Base-by-base conservation (phyloP, 352 stramenopile genomes). In the Pythium chondricola region DNA sequence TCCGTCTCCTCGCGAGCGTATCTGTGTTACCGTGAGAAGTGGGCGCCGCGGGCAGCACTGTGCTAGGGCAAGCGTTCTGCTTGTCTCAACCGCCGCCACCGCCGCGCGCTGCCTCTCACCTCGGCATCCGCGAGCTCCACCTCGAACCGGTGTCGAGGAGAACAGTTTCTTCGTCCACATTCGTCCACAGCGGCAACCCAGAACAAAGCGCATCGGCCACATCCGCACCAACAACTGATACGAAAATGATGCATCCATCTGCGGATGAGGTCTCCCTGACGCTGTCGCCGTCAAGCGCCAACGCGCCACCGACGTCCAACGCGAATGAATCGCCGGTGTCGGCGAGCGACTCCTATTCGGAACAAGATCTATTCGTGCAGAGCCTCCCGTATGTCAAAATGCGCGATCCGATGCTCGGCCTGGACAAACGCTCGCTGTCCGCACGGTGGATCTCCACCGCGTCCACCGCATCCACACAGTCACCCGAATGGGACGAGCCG, bases 351-450 rank as follows among this genome's bases (percentile, higher is more conserved):
- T 31, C 9, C 20, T 32, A 20, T 14, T 21, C 21, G 3, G 37
- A 38, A 1, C 37, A 50, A 13, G 50, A 59, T 46, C 43, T 38
- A 24, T 53, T 52, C n/a, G 46, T 85, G 39, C 75, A 86, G 55
- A 86, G 73, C 56, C 58, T 90, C 39, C 78, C 78, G 11, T 86
- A 88, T 49, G 63, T 87, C 61, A 86, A 86, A 45, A 65, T 51
- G 38, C 74, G 64, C 32, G 67, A 74, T 22, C 18, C 31, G 9
- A 54, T 65, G 22, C 18, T 74, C 58, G 13, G 33, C 65, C n/a
- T 65, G 40, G 22, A 60, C 61, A 40, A 73, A 56, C 25, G 67
- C 63, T 56, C 56, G 10, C 24, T 56, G 26, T 57, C 49, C 14
- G 50, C 68, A 6, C 68, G 74, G 18, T 71, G 71, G 50, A 61